phyloP scores from a whole-genome alignment of 129 eudicot genomes.

The Deinandra increscens region DNA sequence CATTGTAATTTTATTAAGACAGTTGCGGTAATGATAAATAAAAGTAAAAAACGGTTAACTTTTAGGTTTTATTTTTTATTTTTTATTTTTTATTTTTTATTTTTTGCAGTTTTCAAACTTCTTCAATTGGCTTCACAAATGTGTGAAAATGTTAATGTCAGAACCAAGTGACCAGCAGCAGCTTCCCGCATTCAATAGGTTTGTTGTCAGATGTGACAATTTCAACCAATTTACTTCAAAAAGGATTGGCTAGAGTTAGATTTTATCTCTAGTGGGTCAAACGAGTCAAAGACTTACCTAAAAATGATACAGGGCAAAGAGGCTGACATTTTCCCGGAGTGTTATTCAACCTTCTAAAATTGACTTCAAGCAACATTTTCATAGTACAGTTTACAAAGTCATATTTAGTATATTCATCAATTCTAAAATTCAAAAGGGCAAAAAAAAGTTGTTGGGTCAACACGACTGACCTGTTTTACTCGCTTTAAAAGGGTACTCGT shows the following conservation, averaged over 20 bases:
- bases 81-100: constrained; percentile 18
- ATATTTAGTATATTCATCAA: neutral
- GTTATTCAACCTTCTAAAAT: neutral
- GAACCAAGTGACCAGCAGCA: constrained; percentile 89
- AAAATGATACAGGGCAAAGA: neutral
- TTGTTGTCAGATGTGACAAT: constrained; percentile 17
- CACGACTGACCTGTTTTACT: neutral
- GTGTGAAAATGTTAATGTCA: constrained; percentile 83
- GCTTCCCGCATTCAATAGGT: constrained; percentile 76
- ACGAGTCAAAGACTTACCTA: neutral
- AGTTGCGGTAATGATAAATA: neutral
- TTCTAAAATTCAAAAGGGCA: neutral
- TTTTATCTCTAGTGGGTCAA: neutral
- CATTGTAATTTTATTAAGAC: neutral
- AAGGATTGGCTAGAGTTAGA: neutral
- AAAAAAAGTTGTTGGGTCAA: neutral
- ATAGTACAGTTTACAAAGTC: neutral
- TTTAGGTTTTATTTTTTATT: constrained; percentile 22
- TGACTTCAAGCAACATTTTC: neutral
- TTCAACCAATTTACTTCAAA: neutral
- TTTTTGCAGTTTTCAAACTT: constrained; percentile 84
- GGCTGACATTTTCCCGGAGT: neutral
- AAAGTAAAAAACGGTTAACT: constrained; percentile 41
- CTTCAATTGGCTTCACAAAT: constrained; percentile 93
- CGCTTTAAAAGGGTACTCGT: neutral